A percentile compares a stretch with the other conserved stretches of the same genome.
phyloP scores from a whole-genome alignment of 306 rosid species.

The Quercus gilva region DNA sequence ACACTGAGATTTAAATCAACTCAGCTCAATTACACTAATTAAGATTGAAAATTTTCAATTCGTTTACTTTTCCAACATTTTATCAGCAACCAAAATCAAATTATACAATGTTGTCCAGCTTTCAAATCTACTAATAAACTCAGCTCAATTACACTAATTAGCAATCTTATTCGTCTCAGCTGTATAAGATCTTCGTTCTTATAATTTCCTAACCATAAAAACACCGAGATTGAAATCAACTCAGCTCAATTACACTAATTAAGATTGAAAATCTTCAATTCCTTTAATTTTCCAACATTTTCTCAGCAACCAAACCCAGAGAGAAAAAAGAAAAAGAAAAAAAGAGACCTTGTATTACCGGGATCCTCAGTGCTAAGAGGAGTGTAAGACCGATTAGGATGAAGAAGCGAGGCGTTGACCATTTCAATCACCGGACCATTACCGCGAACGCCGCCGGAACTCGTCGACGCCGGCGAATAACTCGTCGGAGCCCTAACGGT shows the following conservation, averaged over 20 bases:
- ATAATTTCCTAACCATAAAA: too few species aligned
- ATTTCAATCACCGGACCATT: conserved; percentile 82
- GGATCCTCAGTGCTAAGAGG: conserved; percentile 98
- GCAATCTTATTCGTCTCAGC: too few species aligned
- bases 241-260: too few species aligned
- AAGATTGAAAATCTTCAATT: too few species aligned
- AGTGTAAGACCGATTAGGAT: conserved; percentile 74
- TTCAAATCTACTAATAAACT: too few species aligned
- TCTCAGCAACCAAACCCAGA: not conserved
- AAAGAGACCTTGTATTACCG: conserved; percentile 73
- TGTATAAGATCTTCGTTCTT: too few species aligned
- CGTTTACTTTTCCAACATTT: not conserved
- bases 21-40: too few species aligned
- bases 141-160: too few species aligned
- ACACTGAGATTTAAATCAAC: too few species aligned
- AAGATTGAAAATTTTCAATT: too few species aligned
- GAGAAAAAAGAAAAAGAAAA: conserved; percentile 9
- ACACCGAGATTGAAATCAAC: too few species aligned
- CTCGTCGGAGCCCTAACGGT: conserved; percentile 68
- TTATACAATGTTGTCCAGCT: too few species aligned
- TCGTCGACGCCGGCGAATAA: conserved; percentile 39
- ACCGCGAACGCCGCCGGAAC: conserved; percentile 30
- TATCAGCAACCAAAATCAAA: not conserved
- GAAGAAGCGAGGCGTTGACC: conserved; percentile 76
- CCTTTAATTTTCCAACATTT: not conserved